A percentile compares a stretch with the other conserved stretches of the same genome.
phyloP scores from a whole-genome alignment of 495 filamentous ascomycete genomes.

The Xylaria intraflava region DNA sequence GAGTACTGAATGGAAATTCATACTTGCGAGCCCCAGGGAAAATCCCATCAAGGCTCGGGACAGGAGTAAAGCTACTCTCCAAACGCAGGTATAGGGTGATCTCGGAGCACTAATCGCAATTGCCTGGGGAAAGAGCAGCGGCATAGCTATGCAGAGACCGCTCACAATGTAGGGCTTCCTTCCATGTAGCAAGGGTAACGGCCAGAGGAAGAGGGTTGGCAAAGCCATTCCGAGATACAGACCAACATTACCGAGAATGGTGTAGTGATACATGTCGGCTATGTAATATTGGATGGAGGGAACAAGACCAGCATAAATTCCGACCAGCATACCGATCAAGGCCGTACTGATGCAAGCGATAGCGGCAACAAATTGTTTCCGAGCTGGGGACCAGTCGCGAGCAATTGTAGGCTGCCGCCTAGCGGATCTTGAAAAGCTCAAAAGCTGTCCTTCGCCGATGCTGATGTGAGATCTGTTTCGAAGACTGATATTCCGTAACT shows the following conservation, averaged over 20 bases:
- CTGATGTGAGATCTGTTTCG: conserved; percentile 36
- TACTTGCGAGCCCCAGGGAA: conserved; percentile 64
- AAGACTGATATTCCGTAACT: conserved; percentile 28
- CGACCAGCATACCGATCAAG: conserved; percentile 59
- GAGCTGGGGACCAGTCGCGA: conserved; percentile 55
- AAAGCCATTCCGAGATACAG: conserved; percentile 63
- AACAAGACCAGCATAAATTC: conserved; percentile 69
- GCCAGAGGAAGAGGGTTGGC: conserved; percentile 63
- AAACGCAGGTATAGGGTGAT: conserved; percentile 50
- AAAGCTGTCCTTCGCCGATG: conserved; percentile 38
- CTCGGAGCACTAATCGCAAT: conserved; percentile 48
- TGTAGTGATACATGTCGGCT: conserved; percentile 55
- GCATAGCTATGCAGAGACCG: conserved; percentile 58
- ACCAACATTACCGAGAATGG: conserved; percentile 65
- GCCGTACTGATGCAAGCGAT: conserved; percentile 66
- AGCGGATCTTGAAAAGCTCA: conserved; percentile 49
- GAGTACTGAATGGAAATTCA: conserved; percentile 64
- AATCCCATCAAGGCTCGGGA: conserved; percentile 58
- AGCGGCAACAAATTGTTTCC: conserved; percentile 59
- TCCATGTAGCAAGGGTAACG: conserved; percentile 67
- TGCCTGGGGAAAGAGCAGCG: conserved; percentile 68
- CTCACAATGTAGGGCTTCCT: conserved; percentile 66
- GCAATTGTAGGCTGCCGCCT: conserved; percentile 47
- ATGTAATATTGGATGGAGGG: conserved; percentile 69
- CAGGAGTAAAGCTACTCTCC: conserved; percentile 54